Percentiles rank a stretch among this genome's conserved stretches.
These are phyloP conservation scores for Alloteropsis semialata DNA, from an alignment of 176 grass and related monocot genomes.

Conservation along the genomic window DNA sequence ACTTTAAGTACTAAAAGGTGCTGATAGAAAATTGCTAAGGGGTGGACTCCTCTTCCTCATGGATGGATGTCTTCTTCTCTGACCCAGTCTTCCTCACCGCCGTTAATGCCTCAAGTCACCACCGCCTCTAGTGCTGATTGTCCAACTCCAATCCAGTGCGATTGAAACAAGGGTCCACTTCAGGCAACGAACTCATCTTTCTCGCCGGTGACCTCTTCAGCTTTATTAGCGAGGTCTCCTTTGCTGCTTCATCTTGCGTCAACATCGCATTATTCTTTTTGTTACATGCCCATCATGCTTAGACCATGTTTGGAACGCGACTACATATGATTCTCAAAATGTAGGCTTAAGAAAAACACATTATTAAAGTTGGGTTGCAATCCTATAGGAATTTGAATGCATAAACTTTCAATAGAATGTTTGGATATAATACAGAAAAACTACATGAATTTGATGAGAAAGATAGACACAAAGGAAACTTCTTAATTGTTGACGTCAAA, in stretches of 20 bases:
- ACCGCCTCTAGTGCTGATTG: neutral
- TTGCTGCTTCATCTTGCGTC: neutral
- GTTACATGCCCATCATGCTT: neutral
- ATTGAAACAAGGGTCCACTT: neutral
- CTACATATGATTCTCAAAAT: neutral
- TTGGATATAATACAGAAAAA: no score
- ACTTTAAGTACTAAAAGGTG: neutral
- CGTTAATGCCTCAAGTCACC: neutral
- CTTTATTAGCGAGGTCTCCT: neutral
- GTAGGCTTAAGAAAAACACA: neutral
- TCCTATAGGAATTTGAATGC: no score
- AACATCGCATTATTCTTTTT: neutral
- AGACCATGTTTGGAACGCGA: neutral
- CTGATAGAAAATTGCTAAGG: neutral
- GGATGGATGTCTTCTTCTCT: neutral
- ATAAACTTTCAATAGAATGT: no score
- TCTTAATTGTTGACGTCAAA: no score
- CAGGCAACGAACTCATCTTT: neutral
- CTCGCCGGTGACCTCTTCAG: neutral
- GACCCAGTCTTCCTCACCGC: neutral
- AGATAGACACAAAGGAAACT: no score
- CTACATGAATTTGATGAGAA: no score
- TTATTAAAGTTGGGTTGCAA: no score
- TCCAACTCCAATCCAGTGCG: neutral
- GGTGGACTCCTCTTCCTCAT: neutral